A percentile compares a stretch with the other conserved stretches of the same genome.
These are phyloP conservation scores for Diutina neorugosa DNA, from an alignment of 1,139 yeast genomes.

Conservation along the genomic window DNA sequence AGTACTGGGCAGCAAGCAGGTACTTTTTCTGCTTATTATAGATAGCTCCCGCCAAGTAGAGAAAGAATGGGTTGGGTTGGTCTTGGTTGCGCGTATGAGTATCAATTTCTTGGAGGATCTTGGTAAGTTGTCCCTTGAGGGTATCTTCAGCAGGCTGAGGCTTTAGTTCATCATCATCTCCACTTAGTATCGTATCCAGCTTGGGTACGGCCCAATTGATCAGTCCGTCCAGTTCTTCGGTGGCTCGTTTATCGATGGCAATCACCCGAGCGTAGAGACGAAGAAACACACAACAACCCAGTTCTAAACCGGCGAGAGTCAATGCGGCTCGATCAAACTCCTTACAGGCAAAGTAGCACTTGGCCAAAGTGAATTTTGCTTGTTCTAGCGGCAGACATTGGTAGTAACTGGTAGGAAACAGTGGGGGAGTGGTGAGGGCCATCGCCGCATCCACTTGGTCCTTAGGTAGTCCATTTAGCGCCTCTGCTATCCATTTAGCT, in stretches of 20 bases:
- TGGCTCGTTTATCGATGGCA: constrained; percentile 60
- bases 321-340: constrained; percentile 76
- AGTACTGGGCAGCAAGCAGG: constrained; percentile 43
- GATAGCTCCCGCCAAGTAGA: constrained; percentile 59
- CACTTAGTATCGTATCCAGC: background rate
- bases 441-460: constrained; percentile 8
- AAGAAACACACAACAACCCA: constrained; percentile 51
- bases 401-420: constrained; percentile 5
- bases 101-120: constrained; percentile 8
- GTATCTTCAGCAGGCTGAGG: constrained; percentile 17
- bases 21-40: constrained; percentile 51
- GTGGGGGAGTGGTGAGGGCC: constrained; percentile 8
- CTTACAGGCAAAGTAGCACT: constrained; percentile 66
- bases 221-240: constrained; percentile 62
- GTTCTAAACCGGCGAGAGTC: constrained; percentile 37
- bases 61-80: constrained; percentile 44
- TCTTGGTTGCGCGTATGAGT: constrained; percentile 13
- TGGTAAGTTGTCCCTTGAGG: constrained; percentile 33
- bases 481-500: constrained; percentile 79
- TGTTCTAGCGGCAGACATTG: constrained; percentile 13
- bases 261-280: constrained; percentile 57
- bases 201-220: constrained; percentile 14
- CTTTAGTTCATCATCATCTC: constrained; percentile 2
- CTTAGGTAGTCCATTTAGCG: constrained; percentile 35
- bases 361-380: constrained; percentile 46